Conservation (phyloP, 2,329 filamentous ascomycete species). For the Phyllosticta citribraziliensis region DNA sequence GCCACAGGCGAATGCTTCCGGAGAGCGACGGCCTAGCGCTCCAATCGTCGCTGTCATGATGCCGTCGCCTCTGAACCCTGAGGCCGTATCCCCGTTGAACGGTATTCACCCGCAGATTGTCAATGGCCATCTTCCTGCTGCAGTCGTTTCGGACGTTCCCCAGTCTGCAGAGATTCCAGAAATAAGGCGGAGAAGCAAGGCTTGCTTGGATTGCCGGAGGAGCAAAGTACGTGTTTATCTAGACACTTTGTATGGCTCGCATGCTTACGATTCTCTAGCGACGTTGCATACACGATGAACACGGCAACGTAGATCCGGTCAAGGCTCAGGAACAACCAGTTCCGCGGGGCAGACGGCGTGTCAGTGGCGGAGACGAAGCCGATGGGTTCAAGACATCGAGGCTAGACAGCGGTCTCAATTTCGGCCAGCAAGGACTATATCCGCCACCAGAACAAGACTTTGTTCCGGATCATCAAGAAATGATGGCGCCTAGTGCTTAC, state of each 20-base stretch:
- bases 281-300: slow-evolving; percentile 57
- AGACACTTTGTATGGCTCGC: neutral
- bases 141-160: neutral
- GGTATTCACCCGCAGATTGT: slow-evolving; percentile 17
- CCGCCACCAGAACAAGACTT: slow-evolving; percentile 4
- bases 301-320: slow-evolving; percentile 53
- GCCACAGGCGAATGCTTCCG: neutral
- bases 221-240: slow-evolving; percentile 46
- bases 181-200: slow-evolving; percentile 41
- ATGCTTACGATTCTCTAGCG: slow-evolving; percentile 36
- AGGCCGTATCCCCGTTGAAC: neutral
- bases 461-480: neutral
- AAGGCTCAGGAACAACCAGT: slow-evolving; percentile 54
- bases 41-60: slow-evolving; percentile 10
- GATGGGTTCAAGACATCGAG: slow-evolving; percentile 10
- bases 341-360: slow-evolving; percentile 46
- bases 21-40: slow-evolving; percentile 3
- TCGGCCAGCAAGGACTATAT: neutral
- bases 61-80: neutral
- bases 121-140: slow-evolving; percentile 7
- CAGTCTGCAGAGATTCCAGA: neutral
- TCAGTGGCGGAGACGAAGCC: slow-evolving; percentile 14
- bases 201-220: slow-evolving; percentile 56
- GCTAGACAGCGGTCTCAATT: neutral
- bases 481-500: neutral